These are phyloP conservation scores for Acanthamoeba polyphaga DNA, from an alignment of 208 protist species.

Conservation along the genomic window DNA sequence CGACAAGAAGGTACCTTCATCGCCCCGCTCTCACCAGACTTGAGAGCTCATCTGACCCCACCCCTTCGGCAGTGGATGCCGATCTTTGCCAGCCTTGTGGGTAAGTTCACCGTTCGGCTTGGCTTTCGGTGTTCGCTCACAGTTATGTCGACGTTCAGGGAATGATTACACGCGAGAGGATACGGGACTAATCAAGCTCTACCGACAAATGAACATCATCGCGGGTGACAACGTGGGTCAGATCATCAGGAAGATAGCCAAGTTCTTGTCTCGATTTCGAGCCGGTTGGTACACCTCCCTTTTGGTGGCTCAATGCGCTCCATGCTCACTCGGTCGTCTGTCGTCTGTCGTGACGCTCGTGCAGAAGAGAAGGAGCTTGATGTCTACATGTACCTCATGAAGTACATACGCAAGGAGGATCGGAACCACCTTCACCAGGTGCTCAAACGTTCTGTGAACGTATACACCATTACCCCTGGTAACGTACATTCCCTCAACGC, in stretches of 20 bases:
- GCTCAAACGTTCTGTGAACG: not conserved
- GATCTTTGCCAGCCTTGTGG: conserved; percentile 20
- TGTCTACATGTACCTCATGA: not conserved
- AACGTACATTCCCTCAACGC: not conserved
- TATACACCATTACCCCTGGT: not conserved
- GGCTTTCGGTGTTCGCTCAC: not conserved
- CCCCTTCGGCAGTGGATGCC: not conserved
- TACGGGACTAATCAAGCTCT: not conserved
- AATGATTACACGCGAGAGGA: conserved; percentile 14
- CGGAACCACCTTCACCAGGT: not conserved
- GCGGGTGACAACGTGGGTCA: not conserved
- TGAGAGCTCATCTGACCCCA: not conserved
- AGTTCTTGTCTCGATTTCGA: not conserved
- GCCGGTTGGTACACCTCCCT: not conserved
- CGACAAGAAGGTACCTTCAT: conserved; percentile 40
- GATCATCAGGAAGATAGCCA: conserved; percentile 25
- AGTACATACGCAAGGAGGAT: not conserved
- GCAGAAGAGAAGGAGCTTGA: not conserved
- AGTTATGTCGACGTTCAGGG: not conserved
- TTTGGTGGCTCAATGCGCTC: not conserved
- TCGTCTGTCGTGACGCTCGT: not conserved
- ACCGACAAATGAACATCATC: conserved; percentile 28
- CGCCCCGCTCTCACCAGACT: not conserved
- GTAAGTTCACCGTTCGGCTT: not conserved
- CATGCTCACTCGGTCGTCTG: not conserved